Percentiles rank a stretch among this genome's conserved stretches.
These are phyloP conservation scores for Botrytis fragariae DNA, from an alignment of 2,329 filamentous ascomycete genomes.

Conservation along the genomic window DNA sequence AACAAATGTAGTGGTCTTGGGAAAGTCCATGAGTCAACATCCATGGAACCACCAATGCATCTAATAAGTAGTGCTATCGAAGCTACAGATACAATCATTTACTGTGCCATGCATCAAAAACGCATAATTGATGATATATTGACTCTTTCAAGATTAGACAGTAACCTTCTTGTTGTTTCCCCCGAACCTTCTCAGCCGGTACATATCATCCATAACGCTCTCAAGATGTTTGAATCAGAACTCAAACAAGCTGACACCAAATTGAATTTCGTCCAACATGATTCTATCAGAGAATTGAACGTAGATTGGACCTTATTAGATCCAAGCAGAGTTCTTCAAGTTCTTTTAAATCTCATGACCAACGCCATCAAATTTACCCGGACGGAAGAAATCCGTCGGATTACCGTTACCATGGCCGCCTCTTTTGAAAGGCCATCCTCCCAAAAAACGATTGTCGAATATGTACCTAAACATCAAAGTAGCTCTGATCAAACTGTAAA, in stretches of 20 bases:
- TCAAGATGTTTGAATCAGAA: slow-evolving; percentile 79
- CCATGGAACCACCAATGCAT: slow-evolving; percentile 37
- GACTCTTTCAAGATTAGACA: slow-evolving; percentile 67
- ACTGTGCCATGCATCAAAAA: slow-evolving; percentile 77
- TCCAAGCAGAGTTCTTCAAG: slow-evolving; percentile 71
- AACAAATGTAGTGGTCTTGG: slow-evolving; percentile 42
- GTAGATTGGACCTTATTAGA: slow-evolving; percentile 69
- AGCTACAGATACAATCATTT: slow-evolving; percentile 70
- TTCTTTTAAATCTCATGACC: slow-evolving; percentile 76
- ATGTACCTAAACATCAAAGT: slow-evolving; percentile 1
- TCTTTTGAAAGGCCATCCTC: background rate
- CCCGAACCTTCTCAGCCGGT: slow-evolving; percentile 68
- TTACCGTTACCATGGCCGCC: slow-evolving; percentile 6
- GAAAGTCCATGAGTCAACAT: slow-evolving; percentile 35
- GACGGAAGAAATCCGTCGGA: background rate
- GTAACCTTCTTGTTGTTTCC: slow-evolving; percentile 65
- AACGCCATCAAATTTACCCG: slow-evolving; percentile 79
- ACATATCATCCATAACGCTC: slow-evolving; percentile 60
- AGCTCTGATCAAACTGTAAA: background rate
- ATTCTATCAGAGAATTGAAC: slow-evolving; percentile 55
- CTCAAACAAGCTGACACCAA: slow-evolving; percentile 66
- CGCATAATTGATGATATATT: slow-evolving; percentile 62
- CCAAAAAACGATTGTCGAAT: background rate
- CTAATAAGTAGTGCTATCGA: slow-evolving; percentile 63
- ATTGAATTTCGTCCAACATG: slow-evolving; percentile 61